These are phyloP conservation scores for Cyclocybe aegerita DNA, from an alignment of 768 basidiomycete species.

Conservation along the genomic window DNA sequence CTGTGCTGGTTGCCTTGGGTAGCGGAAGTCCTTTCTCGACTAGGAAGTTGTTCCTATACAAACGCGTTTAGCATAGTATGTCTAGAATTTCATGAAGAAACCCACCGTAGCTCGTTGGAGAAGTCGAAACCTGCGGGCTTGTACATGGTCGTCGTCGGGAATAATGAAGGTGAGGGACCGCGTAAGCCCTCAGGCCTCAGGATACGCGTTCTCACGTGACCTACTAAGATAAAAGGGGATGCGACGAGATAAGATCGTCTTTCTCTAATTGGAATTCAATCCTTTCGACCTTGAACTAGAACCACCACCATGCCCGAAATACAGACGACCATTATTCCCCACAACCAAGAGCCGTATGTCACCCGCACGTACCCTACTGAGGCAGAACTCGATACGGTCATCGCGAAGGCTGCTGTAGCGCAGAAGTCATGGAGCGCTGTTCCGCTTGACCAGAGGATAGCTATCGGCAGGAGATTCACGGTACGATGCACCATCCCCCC, in stretches of 20 bases:
- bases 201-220: conserved; percentile 32
- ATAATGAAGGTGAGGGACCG: conserved; percentile 9
- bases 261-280: too few species aligned
- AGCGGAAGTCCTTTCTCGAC: conserved; percentile 66
- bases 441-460: conserved; percentile 67
- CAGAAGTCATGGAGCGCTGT: conserved; percentile 78
- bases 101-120: conserved; percentile 68
- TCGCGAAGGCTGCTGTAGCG: conserved; percentile 58
- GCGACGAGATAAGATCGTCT: not conserved
- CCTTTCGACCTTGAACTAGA: not conserved
- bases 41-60: conserved; percentile 68
- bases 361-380: conserved; percentile 64
- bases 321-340: conserved; percentile 86
- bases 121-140: conserved; percentile 71
- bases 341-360: conserved; percentile 69
- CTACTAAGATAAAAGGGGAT: not conserved
- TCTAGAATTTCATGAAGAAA: not conserved
- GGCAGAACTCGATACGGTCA: conserved; percentile 57
- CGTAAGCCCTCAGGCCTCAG: conserved; percentile 18
- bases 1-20: conserved; percentile 88
- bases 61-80: not conserved
- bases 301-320: conserved; percentile 29
- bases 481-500: conserved; percentile 11
- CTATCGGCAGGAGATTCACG: conserved; percentile 55
- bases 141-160: conserved; percentile 39